Conservation (phyloP, 805 yeast species). For the Hyphopichia homilentoma region DNA sequence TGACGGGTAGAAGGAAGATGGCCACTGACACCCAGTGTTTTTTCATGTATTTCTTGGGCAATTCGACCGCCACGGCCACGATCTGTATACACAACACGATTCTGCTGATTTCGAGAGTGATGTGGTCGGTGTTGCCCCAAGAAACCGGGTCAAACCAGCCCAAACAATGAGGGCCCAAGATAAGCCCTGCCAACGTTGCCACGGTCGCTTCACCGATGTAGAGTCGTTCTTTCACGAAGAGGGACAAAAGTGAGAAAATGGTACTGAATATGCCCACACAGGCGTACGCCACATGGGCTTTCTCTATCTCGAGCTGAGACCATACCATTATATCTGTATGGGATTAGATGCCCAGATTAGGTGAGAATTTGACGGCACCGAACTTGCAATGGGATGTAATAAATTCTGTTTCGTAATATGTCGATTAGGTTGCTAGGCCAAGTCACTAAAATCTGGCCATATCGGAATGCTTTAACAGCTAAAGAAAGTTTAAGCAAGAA, state of each 20-base stretch:
- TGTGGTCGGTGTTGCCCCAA: constrained; percentile 83
- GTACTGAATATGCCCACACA: constrained; percentile 80
- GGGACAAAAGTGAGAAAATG: constrained; percentile 74
- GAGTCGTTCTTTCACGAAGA: constrained; percentile 76
- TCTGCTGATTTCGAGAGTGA: constrained; percentile 80
- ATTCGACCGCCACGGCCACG: constrained; percentile 91
- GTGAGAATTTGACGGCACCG: too few species aligned
- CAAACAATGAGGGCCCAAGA: constrained; percentile 84
- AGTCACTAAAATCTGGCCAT: too few species aligned
- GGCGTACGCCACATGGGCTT: constrained; percentile 85
- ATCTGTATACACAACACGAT: constrained; percentile 83
- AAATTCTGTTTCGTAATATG: too few species aligned
- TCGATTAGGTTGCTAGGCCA: too few species aligned
- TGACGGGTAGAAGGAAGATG: constrained; percentile 74
- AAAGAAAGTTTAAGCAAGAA: too few species aligned
- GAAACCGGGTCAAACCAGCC: constrained; percentile 77
- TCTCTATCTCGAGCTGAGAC: constrained; percentile 41
- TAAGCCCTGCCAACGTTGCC: constrained; percentile 79
- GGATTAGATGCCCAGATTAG: too few species aligned
- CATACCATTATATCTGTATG: constrained; percentile 21
- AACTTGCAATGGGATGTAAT: too few species aligned
- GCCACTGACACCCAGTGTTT: constrained; percentile 78
- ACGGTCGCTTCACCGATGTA: constrained; percentile 91
- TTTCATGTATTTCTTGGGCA: constrained; percentile 85
- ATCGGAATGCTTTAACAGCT: too few species aligned